phyloP scores from a whole-genome alignment of 1,284 basidiomycete species.

The Ustilago cynodontis region DNA sequence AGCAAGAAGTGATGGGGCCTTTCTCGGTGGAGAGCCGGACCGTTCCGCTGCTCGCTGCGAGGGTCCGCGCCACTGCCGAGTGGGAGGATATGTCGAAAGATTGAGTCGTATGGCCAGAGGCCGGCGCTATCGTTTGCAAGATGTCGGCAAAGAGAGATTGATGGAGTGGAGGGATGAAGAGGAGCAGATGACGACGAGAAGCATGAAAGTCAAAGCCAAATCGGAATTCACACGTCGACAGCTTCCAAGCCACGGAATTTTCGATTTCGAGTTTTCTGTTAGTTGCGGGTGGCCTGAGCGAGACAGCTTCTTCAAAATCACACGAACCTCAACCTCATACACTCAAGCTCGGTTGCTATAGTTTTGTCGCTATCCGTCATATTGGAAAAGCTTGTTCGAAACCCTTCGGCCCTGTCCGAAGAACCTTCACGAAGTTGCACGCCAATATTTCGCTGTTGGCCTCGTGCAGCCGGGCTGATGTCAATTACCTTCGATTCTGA shows the following conservation, averaged over 20 bases:
- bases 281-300: constrained; percentile 4
- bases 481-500: no score
- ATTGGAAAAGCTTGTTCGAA: background rate
- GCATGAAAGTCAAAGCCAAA: constrained; percentile 5
- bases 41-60: background rate
- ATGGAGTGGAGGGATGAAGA: background rate
- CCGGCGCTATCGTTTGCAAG: background rate
- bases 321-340: constrained; percentile 1
- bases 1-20: background rate
- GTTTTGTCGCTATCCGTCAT: background rate
- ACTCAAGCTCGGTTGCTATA: background rate
- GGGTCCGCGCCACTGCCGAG: background rate
- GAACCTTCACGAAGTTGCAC: no score
- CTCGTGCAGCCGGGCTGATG: no score
- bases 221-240: constrained; percentile 1
- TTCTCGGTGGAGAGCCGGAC: background rate
- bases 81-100: background rate
- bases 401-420: background rate
- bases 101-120: no score
- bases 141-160: background rate
- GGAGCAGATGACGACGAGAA: background rate
- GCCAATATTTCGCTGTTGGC: no score
- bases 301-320: background rate
- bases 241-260: background rate
- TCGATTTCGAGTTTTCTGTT: background rate